A percentile compares a stretch with the other conserved stretches of the same genome.
phyloP scores from a whole-genome alignment of 768 basidiomycete species.

The Auriscalpium vulgare region DNA sequence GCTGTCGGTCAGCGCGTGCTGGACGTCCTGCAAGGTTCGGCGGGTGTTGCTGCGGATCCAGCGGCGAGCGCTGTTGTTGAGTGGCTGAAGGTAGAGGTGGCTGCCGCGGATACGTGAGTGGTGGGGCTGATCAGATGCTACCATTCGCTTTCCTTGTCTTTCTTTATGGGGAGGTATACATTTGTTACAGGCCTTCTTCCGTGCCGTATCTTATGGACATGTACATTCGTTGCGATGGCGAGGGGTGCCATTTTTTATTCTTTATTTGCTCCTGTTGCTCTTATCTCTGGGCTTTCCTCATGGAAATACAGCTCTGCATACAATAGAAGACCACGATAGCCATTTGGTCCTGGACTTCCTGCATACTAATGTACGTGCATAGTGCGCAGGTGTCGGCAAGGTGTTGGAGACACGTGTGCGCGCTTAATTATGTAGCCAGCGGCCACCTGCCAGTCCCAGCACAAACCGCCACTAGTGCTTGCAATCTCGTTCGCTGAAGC shows the following conservation, averaged over 20 bases:
- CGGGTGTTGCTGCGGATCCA: constrained; percentile 13
- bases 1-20: constrained; percentile 51
- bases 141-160: not conserved
- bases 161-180: not conserved
- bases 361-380: no score
- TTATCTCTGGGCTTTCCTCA: no score
- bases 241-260: not conserved
- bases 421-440: no score
- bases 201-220: not conserved
- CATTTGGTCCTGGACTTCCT: no score
- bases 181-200: not conserved
- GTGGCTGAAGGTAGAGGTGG: constrained; percentile 18
- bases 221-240: not conserved
- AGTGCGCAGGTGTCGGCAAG: no score
- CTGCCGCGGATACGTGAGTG: constrained; percentile 1
- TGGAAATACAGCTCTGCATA: no score
- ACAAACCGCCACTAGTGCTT: no score
- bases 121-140: no score
- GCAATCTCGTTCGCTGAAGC: no score
- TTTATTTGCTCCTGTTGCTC: not conserved
- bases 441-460: no score
- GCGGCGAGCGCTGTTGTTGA: constrained; percentile 11
- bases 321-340: no score
- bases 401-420: no score
- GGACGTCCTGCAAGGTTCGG: constrained; percentile 32